These are phyloP conservation scores for Penicillium nucicola DNA, from an alignment of 495 filamentous ascomycete genomes.

Conservation along the genomic window DNA sequence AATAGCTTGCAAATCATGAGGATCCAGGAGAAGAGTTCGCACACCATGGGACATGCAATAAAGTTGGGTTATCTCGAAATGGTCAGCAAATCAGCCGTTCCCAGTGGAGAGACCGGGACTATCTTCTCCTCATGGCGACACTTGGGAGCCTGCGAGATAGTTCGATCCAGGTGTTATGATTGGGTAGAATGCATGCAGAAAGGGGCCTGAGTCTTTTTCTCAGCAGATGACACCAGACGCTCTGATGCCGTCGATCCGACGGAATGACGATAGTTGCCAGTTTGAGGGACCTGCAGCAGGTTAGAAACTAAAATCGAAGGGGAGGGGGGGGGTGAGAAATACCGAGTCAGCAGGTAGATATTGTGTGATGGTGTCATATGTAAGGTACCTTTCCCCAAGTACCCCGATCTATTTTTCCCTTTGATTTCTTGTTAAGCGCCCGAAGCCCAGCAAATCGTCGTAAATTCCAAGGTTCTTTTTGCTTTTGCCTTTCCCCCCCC, in stretches of 20 bases:
- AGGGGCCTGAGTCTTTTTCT: no score
- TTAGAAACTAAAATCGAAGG: not conserved
- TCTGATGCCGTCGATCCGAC: no score
- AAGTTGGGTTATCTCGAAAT: slow-evolving; percentile 8
- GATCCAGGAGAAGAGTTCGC: not conserved
- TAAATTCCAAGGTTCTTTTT: no score
- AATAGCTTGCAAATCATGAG: not conserved
- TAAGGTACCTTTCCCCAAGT: not conserved
- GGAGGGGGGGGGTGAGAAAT: no score
- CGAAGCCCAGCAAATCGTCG: slow-evolving; percentile 29
- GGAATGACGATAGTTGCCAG: slow-evolving; percentile 12
- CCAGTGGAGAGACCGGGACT: not conserved
- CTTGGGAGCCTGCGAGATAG: no score
- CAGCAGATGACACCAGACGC: slow-evolving; percentile 13
- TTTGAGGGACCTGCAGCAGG: slow-evolving; percentile 27
- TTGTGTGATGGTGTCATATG: not conserved
- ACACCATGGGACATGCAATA: slow-evolving; percentile 1
- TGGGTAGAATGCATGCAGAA: no score
- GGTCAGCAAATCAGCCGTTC: not conserved
- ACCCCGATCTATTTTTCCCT: slow-evolving; percentile 13
- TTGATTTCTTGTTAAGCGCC: no score
- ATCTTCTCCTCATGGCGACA: not conserved
- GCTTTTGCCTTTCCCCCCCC: no score
- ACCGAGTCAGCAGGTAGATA: not conserved
- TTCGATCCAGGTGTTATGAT: no score